A percentile compares a stretch with the other conserved stretches of the same genome.
These are phyloP conservation scores for Lachnellula suecica DNA, from an alignment of 2,329 filamentous ascomycete genomes.

Conservation along the genomic window DNA sequence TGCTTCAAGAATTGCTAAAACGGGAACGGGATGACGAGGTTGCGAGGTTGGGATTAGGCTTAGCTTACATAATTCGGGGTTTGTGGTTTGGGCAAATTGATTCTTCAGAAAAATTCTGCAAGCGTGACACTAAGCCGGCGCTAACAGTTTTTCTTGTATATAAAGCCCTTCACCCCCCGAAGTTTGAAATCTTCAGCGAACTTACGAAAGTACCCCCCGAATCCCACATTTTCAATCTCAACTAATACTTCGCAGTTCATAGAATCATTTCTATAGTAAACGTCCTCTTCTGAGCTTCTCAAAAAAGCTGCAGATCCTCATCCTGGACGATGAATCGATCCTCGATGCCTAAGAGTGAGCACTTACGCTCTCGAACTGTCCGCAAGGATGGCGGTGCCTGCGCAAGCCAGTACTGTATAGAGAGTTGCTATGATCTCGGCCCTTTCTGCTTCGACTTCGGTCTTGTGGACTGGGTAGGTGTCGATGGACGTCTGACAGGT, in stretches of 20 bases:
- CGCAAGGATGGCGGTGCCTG: conserved; percentile 58
- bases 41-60: too few species aligned
- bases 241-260: conserved; percentile 11
- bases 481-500: conserved; percentile 89
- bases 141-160: too few species aligned
- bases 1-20: too few species aligned
- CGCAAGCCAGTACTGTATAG: conserved; percentile 60
- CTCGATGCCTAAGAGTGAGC: conserved; percentile 89
- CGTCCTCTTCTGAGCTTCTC: conserved; percentile 88
- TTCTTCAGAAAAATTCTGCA: too few species aligned
- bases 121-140: too few species aligned
- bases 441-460: conserved; percentile 72
- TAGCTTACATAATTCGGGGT: too few species aligned
- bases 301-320: conserved; percentile 89
- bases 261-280: conserved; percentile 99
- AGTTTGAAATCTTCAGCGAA: too few species aligned
- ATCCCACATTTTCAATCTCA: too few species aligned
- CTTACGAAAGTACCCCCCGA: too few species aligned
- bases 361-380: conserved; percentile 59
- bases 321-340: conserved; percentile 93
- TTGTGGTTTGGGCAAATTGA: too few species aligned
- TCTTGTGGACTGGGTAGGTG: conserved; percentile 76
- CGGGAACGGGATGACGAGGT: too few species aligned
- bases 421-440: conserved; percentile 95
- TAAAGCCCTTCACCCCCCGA: too few species aligned